Base-by-base conservation (phyloP, 352 stramenopile species). In the Phytophthora melonis region DNA sequence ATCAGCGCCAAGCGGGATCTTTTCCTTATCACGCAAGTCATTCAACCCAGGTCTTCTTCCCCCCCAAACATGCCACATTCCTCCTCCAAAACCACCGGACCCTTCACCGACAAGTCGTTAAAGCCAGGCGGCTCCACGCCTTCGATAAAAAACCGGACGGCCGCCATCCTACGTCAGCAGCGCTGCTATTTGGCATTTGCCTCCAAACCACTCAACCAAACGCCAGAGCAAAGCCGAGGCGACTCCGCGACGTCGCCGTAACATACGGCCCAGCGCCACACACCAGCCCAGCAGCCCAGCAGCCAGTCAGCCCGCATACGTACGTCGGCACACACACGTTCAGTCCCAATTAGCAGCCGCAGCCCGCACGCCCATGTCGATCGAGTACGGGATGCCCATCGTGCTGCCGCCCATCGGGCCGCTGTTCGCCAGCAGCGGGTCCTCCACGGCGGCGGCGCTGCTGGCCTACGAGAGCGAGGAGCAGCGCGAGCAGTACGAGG, bases 331-430 rank as follows among this genome's bases (percentile, higher is more conserved):
- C 27, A 32, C 27, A 5, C 27, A 41, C 34, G 34, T 41, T 14
- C 34, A 41, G 34, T 41, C 34, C 34, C 34, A 41, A 41, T 41
- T 41, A 41, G 34, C 34, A 41, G 34, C 34, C 34, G 34, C 10
- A 14, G 13, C 34, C 34, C 10, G 34, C 34, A 41, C 9, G 16
- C 36, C 3, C 13, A 89, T 90, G 78, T 80, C 79, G 58, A 32
- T 83, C 25, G 72, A 70, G 4, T 61, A 77, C 58, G 43, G 60
- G 11, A 69, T 67, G 53, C 68, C 75, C n/a, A 78, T 90, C 43
- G 82, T 91, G 58, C 63, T 91, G 49, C 84, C 86, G 59, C 75
- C 86, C 11, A 85, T 93, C 45, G 75, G 82, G 8, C 83, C 86
- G 57, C 70, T 90, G 36, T 89, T 90, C 66, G 75, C 75, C 63